Percentiles rank a stretch among this genome's conserved stretches.
These are phyloP conservation scores for Cruciata laevipes DNA, from an alignment of 257 asterid species.

Conservation along the genomic window DNA sequence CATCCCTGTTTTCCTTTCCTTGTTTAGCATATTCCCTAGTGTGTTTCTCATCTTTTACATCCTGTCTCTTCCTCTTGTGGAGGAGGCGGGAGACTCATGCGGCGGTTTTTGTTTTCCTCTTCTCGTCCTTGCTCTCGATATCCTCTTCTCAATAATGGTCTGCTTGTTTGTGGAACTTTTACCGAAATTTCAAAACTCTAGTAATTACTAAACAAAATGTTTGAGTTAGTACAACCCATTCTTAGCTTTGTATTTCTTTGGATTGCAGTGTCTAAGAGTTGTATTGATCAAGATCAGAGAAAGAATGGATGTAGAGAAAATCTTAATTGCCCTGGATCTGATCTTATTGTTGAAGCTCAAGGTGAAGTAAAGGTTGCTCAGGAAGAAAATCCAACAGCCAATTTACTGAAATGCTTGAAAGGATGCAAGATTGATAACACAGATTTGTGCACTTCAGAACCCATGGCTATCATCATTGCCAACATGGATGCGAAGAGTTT, in stretches of 20 bases:
- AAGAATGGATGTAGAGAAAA: conserved; percentile 1
- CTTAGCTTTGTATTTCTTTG: not conserved
- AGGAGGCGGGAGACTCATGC: too few species aligned
- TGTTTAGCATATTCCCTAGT: too few species aligned
- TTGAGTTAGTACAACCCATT: not conserved
- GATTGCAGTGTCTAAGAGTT: conserved; percentile 10
- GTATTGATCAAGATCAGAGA: conserved; percentile 2
- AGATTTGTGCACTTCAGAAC: not conserved
- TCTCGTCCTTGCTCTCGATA: too few species aligned
- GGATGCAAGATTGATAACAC: not conserved
- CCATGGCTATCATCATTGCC: conserved; percentile 24
- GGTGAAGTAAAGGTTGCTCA: not conserved
- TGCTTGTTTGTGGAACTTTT: too few species aligned
- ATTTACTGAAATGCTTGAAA: conserved; percentile 11
- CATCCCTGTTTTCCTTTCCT: too few species aligned
- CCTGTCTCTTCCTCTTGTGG: too few species aligned
- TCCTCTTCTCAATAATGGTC: too few species aligned
- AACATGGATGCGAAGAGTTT: conserved; percentile 24
- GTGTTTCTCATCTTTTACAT: too few species aligned
- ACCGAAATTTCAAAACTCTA: too few species aligned
- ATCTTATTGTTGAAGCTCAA: not conserved
- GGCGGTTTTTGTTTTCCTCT: too few species aligned
- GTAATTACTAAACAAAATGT: too few species aligned
- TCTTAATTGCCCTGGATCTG: not conserved
- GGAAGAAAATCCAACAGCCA: not conserved